Evolutionary conservation across 176 grass and related monocot genomes (phyloP).

Genomic region (Aegilops bicornis): DNA sequence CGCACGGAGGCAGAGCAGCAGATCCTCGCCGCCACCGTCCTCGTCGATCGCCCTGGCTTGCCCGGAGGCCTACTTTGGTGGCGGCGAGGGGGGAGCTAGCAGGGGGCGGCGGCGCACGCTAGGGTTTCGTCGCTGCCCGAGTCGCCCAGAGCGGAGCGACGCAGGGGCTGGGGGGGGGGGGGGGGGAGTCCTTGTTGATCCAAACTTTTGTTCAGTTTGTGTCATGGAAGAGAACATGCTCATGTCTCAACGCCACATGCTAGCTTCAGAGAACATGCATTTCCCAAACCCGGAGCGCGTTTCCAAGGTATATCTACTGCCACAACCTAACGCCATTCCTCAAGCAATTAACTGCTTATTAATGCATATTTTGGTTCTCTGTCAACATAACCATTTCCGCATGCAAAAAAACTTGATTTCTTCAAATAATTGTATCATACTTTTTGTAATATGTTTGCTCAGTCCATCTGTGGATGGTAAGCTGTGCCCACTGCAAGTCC

Average conservation of each 20-base stretch:
- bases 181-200: too few relatives aligned
- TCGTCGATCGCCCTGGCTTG: too few relatives aligned
- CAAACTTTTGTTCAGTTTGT: too few relatives aligned
- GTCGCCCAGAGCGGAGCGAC: too few relatives aligned
- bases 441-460: conserved; percentile 2
- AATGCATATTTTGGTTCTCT: not conserved
- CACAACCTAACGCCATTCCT: not conserved
- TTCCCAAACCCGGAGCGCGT: conserved; percentile 86
- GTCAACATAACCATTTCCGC: not conserved
- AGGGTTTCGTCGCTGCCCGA: too few relatives aligned
- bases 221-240: conserved; percentile 99
- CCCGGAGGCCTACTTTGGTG: too few relatives aligned
- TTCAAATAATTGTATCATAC: not conserved
- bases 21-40: too few relatives aligned
- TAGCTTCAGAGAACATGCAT: conserved; percentile 57
- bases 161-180: too few relatives aligned
- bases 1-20: too few relatives aligned
- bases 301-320: conserved; percentile 62
- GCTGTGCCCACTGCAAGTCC: not conserved
- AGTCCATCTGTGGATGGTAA: not conserved
- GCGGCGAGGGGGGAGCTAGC: too few relatives aligned
- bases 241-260: not conserved
- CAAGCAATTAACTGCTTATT: not conserved
- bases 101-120: too few relatives aligned
- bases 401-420: not conserved